phyloP scores from a whole-genome alignment of 768 basidiomycete genomes.

The Daedaleopsis sinensis region DNA sequence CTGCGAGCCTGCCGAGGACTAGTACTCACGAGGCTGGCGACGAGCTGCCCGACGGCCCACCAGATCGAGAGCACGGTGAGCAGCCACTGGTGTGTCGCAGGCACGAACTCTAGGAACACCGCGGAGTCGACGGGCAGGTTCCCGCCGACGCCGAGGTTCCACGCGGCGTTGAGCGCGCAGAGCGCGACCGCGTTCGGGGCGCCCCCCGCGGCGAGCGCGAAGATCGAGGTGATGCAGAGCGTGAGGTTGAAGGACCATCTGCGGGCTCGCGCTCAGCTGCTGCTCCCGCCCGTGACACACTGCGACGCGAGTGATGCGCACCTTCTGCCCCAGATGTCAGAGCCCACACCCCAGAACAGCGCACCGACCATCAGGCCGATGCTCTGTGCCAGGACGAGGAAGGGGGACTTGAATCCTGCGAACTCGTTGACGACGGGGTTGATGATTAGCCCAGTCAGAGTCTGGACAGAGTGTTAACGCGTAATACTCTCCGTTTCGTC shows the following conservation, averaged over 20 bases:
- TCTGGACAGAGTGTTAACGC: slow-evolving; percentile 34
- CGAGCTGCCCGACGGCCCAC: slow-evolving; percentile 79
- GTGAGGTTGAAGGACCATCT: slow-evolving; percentile 73
- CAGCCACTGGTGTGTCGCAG: slow-evolving; percentile 73
- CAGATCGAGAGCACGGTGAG: slow-evolving; percentile 75
- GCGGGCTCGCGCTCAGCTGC: background rate
- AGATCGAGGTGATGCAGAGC: slow-evolving; percentile 64
- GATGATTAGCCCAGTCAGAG: slow-evolving; percentile 70
- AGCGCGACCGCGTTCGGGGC: slow-evolving; percentile 55
- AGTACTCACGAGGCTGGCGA: slow-evolving; percentile 47
- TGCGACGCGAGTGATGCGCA: slow-evolving; percentile 25
- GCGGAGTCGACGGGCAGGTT: slow-evolving; percentile 78
- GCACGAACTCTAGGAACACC: slow-evolving; percentile 76
- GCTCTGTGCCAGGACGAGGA: slow-evolving; percentile 70
- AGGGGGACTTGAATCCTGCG: slow-evolving; percentile 52
- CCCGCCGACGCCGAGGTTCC: slow-evolving; percentile 72
- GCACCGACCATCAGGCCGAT: slow-evolving; percentile 73
- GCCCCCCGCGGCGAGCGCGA: slow-evolving; percentile 64
- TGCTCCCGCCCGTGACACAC: background rate
- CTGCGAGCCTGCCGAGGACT: no score
- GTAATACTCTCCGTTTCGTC: background rate
- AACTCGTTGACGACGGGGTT: slow-evolving; percentile 69
- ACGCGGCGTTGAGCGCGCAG: slow-evolving; percentile 53
- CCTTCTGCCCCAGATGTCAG: slow-evolving; percentile 74
- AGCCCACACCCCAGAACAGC: slow-evolving; percentile 67